Evolutionary conservation across 768 basidiomycete genomes (phyloP), one percentile per base, ranked within the genome.

Genomic region (Xerocomellus chrysenteron): DNA sequence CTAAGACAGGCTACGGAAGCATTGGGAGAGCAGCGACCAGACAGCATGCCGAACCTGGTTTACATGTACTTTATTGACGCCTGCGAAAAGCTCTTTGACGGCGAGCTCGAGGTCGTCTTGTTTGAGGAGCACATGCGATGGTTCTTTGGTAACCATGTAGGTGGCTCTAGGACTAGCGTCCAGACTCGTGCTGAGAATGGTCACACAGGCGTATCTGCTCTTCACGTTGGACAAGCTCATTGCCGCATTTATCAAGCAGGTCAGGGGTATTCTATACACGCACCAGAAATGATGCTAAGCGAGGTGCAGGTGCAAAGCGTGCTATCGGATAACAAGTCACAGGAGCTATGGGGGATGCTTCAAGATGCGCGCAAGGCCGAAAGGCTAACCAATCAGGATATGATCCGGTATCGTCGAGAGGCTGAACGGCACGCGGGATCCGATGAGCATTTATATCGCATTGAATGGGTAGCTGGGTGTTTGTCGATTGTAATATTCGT

Each of bases 121-220:
- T 98, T 94, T 65, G 96, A 98, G 71, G 97, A 98, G 70, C 92
- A 93, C 66, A 85, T 98, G 85, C 78, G 97, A 60, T 92, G 92
- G 83, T 90, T 95, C 75, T 94, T 93, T 75, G 90, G 92, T 33
- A 92, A 85, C 58, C 88, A 87, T 82, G 89, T 89, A 72, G 59
- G 79, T 51, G 47, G 41, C 16, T 5, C n/a, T 16, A 37, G 41
- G 39, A 30, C 11, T 19, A 33, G 42, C 12, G 42, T 19, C 5
- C 11, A 30, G 54, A 32, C 17, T 14, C 2, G 9, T 19, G 47
- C 58, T 61, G 33, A 70, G 57, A 59, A 46, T 33, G 39, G 71
- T 71, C 70, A 74, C 78, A 61, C 77, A 95, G 86, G 94, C 93
- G 5, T 98, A 93, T 75, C 82, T 87, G 52, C 74, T 96, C 61